phyloP scores from a whole-genome alignment of 495 filamentous ascomycete genomes.

The Hypoxylon cercidicola region DNA sequence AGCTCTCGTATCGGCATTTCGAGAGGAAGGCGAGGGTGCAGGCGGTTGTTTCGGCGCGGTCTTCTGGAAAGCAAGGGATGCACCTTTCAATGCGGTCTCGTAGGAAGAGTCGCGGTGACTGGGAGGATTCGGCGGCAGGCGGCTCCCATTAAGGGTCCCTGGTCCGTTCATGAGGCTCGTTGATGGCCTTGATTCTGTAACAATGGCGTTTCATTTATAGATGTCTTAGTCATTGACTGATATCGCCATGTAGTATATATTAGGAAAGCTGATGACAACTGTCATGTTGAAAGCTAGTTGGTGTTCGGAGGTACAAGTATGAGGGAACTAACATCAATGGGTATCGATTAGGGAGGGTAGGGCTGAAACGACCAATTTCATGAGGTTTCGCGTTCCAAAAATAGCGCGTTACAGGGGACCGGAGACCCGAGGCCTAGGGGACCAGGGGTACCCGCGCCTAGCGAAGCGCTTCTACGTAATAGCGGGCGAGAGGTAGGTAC shows the following conservation, averaged over 20 bases:
- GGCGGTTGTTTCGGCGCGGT: conserved; percentile 31
- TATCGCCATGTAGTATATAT: conserved; percentile 1
- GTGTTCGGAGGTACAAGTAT: background rate
- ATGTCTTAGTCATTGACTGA: background rate
- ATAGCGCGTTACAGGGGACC: conserved; percentile 6
- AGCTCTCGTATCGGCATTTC: conserved; percentile 52
- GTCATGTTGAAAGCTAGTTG: conserved; percentile 16
- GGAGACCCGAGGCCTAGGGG: background rate
- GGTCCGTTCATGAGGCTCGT: conserved; percentile 45
- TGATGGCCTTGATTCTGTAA: conserved; percentile 28
- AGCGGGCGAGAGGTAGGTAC: background rate
- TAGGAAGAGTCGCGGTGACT: conserved; percentile 39
- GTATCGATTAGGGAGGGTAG: conserved; percentile 20
- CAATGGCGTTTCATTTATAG: conserved; percentile 32
- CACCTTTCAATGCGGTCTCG: conserved; percentile 58
- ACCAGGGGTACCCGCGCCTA: conserved; percentile 33
- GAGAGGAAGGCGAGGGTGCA: conserved; percentile 11
- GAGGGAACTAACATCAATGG: conserved; percentile 1
- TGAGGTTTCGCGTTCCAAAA: conserved; percentile 31
- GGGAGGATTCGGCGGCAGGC: conserved; percentile 32
- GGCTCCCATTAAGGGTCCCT: conserved; percentile 36
- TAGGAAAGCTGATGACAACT: background rate
- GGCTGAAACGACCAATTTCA: conserved; percentile 34
- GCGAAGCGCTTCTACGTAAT: conserved; percentile 20
- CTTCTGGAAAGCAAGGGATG: conserved; percentile 58